Conservation (phyloP, 192 early-diverging fungal genomes). For the Pilaira anomala region DNA sequence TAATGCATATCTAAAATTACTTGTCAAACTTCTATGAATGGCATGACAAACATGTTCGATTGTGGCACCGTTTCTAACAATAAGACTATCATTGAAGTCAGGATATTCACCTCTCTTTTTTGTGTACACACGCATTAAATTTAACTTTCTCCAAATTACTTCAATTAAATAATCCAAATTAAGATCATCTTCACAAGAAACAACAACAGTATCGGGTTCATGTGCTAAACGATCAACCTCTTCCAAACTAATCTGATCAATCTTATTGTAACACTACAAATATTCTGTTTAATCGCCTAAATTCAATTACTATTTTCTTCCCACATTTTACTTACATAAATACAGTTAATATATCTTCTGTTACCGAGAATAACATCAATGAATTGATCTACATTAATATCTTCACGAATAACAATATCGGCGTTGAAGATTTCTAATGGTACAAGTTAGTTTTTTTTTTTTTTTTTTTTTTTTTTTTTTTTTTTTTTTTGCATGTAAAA, state of each 20-base stretch:
- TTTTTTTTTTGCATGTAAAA: too few relatives aligned
- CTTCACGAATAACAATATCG: slow-evolving; percentile 95
- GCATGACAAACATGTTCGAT: slow-evolving; percentile 84
- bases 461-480: too few relatives aligned
- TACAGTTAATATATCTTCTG: slow-evolving; percentile 92
- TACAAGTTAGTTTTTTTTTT: not conserved
- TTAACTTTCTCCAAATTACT: slow-evolving; percentile 86
- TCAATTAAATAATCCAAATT: slow-evolving; percentile 92
- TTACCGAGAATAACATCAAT: slow-evolving; percentile 99
- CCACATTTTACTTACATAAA: slow-evolving; percentile 67
- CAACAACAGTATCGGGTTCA: slow-evolving; percentile 85
- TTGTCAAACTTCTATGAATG: slow-evolving; percentile 84
- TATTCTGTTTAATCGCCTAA: not conserved
- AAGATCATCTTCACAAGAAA: slow-evolving; percentile 84
- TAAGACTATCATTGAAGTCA: slow-evolving; percentile 89
- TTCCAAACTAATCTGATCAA: slow-evolving; percentile 93
- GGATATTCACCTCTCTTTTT: slow-evolving; percentile 94
- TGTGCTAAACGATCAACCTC: slow-evolving; percentile 92
- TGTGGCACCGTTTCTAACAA: slow-evolving; percentile 78
- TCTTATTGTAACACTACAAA: slow-evolving; percentile 87
- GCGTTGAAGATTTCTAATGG: slow-evolving; percentile 86
- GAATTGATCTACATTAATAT: slow-evolving; percentile 94
- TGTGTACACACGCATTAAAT: slow-evolving; percentile 91
- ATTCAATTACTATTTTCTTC: not conserved
- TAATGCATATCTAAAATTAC: slow-evolving; percentile 90